Percentiles rank a stretch among this genome's conserved stretches.
Conservation (phyloP, 257 asterid species). For the Plantago ovata region DNA sequence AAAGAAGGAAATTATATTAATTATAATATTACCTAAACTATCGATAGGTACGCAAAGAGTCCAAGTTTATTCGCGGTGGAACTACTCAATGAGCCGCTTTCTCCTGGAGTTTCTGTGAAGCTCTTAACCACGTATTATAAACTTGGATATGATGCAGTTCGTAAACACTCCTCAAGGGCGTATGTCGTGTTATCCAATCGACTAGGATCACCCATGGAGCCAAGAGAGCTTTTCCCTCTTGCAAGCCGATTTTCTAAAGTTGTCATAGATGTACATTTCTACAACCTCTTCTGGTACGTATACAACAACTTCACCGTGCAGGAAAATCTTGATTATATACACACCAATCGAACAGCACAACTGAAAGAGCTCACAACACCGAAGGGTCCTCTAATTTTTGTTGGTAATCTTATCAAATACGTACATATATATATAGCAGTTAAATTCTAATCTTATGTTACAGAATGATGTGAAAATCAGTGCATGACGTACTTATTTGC, state of each 20-base stretch:
- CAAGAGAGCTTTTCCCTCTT: slow-evolving; percentile 42
- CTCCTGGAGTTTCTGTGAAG: slow-evolving; percentile 49
- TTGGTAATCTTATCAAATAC: no score
- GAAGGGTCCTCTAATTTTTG: slow-evolving; percentile 58
- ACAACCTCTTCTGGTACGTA: slow-evolving; percentile 36
- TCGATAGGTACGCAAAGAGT: slow-evolving; percentile 56
- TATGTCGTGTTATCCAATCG: slow-evolving; percentile 57
- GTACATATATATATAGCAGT: no score
- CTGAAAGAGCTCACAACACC: slow-evolving; percentile 34
- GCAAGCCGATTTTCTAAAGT: slow-evolving; percentile 38
- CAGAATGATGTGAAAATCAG: no score
- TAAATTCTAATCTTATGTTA: no score
- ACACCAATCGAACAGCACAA: slow-evolving; percentile 32
- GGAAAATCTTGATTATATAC: slow-evolving; percentile 46
- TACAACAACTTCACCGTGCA: slow-evolving; percentile 34
- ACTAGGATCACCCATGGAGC: slow-evolving; percentile 36
- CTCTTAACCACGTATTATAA: slow-evolving; percentile 34
- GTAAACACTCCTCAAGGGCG: slow-evolving; percentile 40
- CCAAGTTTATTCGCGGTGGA: slow-evolving; percentile 62
- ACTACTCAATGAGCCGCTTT: slow-evolving; percentile 60
- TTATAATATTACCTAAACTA: no score
- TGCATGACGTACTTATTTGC: neutral
- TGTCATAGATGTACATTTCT: slow-evolving; percentile 64
- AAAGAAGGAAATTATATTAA: no score
- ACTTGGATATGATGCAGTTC: slow-evolving; percentile 51